Evolutionary conservation across 164 flowering plant genomes (phyloP), one percentile per base, ranked within the genome.

Genomic region (Aristolochia fimbriata): DNA sequence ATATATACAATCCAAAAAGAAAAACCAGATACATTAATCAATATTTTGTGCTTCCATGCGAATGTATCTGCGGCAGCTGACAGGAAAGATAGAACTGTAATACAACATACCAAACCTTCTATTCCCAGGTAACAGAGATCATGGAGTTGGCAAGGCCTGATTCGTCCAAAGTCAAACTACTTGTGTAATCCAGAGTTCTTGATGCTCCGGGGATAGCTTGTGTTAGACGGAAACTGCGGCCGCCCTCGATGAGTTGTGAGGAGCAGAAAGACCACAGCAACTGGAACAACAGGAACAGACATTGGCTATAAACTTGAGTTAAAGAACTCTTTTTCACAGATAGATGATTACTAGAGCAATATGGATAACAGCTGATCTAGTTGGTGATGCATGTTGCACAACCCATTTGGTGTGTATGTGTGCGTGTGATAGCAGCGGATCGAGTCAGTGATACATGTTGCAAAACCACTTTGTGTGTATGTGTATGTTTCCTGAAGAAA

Each of bases 251-350:
- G 27, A 91, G 75, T 56, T 81, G 74, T 24, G 86, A 71, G 61
- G 58, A 67, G 75, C 96, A 88, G 75, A 86, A 94, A 23, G 99
- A 94, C 99, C 99, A 94, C 16, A 94, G 74, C 71, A 94, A 68
- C 99, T 93, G 95, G 78, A 63, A 31, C 3, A 37, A 43, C 17
- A 50, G 20, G 21, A 4, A n/a, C 53, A 37, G 43, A 37, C 5
- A 27, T 27, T 27, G 30, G 30, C 30, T 27, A 27, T 2, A 2
- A 27, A 27, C 3, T 27, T 27, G 30, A 27, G 30, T 2, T 27
- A 27, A 27, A 27, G 30, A 2, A 27, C 30, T 27, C 30, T 27
- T 27, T 5, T 27, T 27, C 30, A 27, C 30, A 27, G 30, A 2
- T 27, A 27, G 3, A 27, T 27, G 30, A 27, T 27, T 27, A 5